Evolutionary conservation across 352 stramenopile species (phyloP).

Genomic region (Globisporangium rhizosaccharum): DNA sequence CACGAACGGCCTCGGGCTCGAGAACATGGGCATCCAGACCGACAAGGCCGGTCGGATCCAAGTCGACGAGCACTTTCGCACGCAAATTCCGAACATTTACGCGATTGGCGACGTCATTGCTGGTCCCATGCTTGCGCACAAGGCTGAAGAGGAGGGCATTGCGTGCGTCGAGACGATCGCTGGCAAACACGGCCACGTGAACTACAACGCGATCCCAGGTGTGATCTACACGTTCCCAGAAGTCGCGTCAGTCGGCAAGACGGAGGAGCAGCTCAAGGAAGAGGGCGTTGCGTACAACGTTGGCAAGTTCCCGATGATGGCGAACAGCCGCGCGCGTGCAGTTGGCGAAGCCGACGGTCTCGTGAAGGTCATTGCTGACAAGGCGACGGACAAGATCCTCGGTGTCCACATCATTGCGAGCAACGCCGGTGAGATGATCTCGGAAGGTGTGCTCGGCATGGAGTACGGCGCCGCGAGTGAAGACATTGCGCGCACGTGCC

Average conservation of each 20-base stretch:
- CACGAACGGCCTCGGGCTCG: slow-evolving; percentile 94
- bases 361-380: slow-evolving; percentile 98
- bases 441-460: slow-evolving; percentile 97
- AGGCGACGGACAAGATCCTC: slow-evolving; percentile 97
- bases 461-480: slow-evolving; percentile 98
- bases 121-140: slow-evolving; percentile 99
- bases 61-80: slow-evolving; percentile 97
- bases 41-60: slow-evolving; percentile 96
- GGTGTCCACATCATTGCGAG: slow-evolving; percentile 98
- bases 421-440: slow-evolving; percentile 99
- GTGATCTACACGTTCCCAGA: slow-evolving; percentile 99
- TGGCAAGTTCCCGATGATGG: slow-evolving; percentile 97
- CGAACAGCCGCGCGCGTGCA: slow-evolving; percentile 94
- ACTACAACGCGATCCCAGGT: slow-evolving; percentile 98
- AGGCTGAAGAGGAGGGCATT: slow-evolving; percentile 99
- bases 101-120: slow-evolving; percentile 98
- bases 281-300: slow-evolving; percentile 94
- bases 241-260: slow-evolving; percentile 95
- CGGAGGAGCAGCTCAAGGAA: slow-evolving; percentile 97
- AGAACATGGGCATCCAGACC: slow-evolving; percentile 96
- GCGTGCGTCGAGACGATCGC: slow-evolving; percentile 97
- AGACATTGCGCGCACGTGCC: slow-evolving; percentile 98
- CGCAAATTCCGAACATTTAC: slow-evolving; percentile 92
- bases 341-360: slow-evolving; percentile 94
- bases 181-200: slow-evolving; percentile 97